Percentiles rank a stretch among this genome's conserved stretches.
Evolutionary conservation across 208 protist genomes (phyloP).

Genomic region (Crithidia fasciculata): DNA sequence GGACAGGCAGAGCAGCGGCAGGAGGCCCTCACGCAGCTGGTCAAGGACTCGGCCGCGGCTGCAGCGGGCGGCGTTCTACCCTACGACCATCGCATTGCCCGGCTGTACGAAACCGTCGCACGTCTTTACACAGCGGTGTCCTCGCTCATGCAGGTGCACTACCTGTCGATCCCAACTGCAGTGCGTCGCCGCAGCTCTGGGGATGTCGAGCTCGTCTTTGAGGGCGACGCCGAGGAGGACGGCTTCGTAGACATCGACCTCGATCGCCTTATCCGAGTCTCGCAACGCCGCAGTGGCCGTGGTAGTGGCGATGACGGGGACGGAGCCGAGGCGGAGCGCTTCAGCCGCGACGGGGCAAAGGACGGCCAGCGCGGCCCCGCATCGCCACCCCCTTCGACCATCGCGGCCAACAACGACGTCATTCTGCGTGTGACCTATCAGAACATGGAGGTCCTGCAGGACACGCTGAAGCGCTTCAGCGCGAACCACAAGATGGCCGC

Average conservation of each 20-base stretch:
- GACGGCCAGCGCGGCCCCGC: background rate
- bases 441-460: slow-evolving; percentile 68
- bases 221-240: slow-evolving; percentile 46
- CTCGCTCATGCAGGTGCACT: slow-evolving; percentile 75
- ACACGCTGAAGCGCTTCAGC: slow-evolving; percentile 73
- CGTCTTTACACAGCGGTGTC: slow-evolving; percentile 70
- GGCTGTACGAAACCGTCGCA: slow-evolving; percentile 69
- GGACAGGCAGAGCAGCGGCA: slow-evolving; percentile 19
- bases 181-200: slow-evolving; percentile 43
- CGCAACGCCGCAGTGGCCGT: slow-evolving; percentile 11
- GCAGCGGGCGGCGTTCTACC: slow-evolving; percentile 39
- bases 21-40: slow-evolving; percentile 40
- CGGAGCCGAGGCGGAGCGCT: background rate
- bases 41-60: slow-evolving; percentile 30
- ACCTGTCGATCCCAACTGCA: slow-evolving; percentile 65
- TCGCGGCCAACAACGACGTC: slow-evolving; percentile 55
- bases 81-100: slow-evolving; percentile 72
- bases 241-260: slow-evolving; percentile 77
- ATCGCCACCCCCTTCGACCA: slow-evolving; percentile 14
- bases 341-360: slow-evolving; percentile 9
- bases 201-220: slow-evolving; percentile 67
- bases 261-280: slow-evolving; percentile 52
- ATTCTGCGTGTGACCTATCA: slow-evolving; percentile 63
- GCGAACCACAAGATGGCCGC: slow-evolving; percentile 80
- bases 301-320: background rate